phyloP scores from a whole-genome alignment of 106 monocot species.

The Platanthera zijinensis region DNA sequence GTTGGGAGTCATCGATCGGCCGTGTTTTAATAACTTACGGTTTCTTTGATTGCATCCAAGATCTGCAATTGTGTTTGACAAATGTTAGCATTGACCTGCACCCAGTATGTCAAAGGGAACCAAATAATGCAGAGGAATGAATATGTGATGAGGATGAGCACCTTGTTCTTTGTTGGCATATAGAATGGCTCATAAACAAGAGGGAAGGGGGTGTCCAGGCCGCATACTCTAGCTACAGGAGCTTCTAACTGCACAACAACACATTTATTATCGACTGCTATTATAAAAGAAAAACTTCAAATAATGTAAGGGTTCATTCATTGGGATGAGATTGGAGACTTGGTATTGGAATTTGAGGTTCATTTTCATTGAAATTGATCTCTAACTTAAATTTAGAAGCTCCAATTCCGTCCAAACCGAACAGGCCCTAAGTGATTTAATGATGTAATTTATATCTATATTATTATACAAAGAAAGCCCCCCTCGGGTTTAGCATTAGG shows the following conservation, averaged over 20 bases:
- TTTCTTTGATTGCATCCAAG: conserved; percentile 72
- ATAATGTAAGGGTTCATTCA: too few relatives aligned
- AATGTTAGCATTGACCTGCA: not conserved
- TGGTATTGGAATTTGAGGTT: too few relatives aligned
- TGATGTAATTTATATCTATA: too few relatives aligned
- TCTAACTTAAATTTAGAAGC: too few relatives aligned
- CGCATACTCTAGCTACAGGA: conserved; percentile 81
- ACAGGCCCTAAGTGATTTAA: too few relatives aligned
- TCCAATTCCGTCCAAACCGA: too few relatives aligned
- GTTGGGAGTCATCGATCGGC: too few relatives aligned
- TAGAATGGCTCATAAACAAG: conserved; percentile 94
- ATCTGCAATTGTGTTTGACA: conserved; percentile 33
- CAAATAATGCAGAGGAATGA: not conserved
- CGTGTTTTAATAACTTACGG: conserved; percentile 48
- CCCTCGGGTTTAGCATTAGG: too few relatives aligned
- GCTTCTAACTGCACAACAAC: conserved; percentile 59
- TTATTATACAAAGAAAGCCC: too few relatives aligned
- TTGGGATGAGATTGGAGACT: too few relatives aligned
- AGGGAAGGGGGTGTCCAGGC: conserved; percentile 88
- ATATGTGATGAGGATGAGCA: conserved; percentile 8
- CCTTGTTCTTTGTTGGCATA: conserved; percentile 96
- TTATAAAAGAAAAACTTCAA: not conserved
- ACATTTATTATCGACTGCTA: not conserved
- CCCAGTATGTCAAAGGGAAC: not conserved
- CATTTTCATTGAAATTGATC: too few relatives aligned